phyloP scores from a whole-genome alignment of 192 early-diverging fungal species.

The Rhizophagus sp. region DNA sequence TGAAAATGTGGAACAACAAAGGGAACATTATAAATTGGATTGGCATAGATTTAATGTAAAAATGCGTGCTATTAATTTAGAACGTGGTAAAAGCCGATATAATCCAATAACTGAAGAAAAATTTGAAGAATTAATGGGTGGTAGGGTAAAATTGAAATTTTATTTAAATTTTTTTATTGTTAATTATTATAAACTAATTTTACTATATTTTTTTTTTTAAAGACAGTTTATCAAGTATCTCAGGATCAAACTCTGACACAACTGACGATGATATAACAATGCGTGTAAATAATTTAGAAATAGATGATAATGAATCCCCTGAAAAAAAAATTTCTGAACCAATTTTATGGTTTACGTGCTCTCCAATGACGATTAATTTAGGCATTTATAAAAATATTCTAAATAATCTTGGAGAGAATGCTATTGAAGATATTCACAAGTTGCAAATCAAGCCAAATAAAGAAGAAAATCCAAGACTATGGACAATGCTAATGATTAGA shows the following conservation, averaged over 20 bases:
- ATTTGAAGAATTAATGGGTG: slow-evolving; percentile 55
- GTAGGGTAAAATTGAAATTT: slow-evolving; percentile 20
- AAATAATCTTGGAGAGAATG: not conserved
- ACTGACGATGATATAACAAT: not conserved
- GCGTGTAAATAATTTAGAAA: slow-evolving; percentile 15
- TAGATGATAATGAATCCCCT: slow-evolving; percentile 28
- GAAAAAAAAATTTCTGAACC: slow-evolving; percentile 8
- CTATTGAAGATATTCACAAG: not conserved
- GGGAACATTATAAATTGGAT: slow-evolving; percentile 51
- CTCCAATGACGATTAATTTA: slow-evolving; percentile 33
- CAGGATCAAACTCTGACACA: slow-evolving; percentile 29
- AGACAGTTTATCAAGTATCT: slow-evolving; percentile 33
- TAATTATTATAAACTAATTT: not conserved
- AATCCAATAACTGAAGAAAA: slow-evolving; percentile 45
- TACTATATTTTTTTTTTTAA: not conserved
- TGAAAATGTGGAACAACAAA: slow-evolving; percentile 40
- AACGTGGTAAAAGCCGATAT: slow-evolving; percentile 20
- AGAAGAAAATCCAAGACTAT: slow-evolving; percentile 44
- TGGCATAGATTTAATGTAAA: slow-evolving; percentile 65
- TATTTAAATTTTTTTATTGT: not conserved
- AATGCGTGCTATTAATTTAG: slow-evolving; percentile 36
- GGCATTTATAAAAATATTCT: slow-evolving; percentile 16
- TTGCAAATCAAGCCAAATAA: not conserved
- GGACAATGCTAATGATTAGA: slow-evolving; percentile 81
- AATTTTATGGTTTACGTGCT: slow-evolving; percentile 26